Percentiles rank a stretch among this genome's conserved stretches.
Conservation (phyloP, 31 red algal genomes). For the Bonnemaisonia californica region DNA sequence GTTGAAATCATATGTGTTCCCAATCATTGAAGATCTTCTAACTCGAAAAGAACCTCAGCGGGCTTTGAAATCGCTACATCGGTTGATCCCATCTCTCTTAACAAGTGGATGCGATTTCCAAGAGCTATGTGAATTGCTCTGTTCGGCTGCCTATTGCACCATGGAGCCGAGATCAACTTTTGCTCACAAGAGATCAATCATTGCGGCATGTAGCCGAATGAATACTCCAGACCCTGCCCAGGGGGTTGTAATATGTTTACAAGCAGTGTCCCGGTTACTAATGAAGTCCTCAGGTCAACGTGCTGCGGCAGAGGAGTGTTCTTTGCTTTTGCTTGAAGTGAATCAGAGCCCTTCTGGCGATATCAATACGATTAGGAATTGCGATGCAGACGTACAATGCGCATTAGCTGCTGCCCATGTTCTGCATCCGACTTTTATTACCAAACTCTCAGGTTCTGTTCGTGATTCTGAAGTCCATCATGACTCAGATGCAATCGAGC, state of each 20-base stretch:
- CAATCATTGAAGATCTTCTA: conserved; percentile 32
- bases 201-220: conserved; percentile 26
- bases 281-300: neutral
- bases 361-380: neutral
- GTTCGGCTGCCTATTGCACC: neutral
- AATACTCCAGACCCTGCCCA: neutral
- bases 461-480: neutral
- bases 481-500: neutral
- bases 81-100: conserved; percentile 25
- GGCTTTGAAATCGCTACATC: neutral
- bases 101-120: conserved; percentile 24
- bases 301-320: conserved; percentile 12
- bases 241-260: neutral
- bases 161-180: neutral
- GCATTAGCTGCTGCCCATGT: neutral
- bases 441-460: neutral
- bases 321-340: neutral
- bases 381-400: conserved; percentile 7
- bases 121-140: conserved; percentile 20
- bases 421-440: conserved; percentile 4
- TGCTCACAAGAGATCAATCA: neutral
- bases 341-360: conserved; percentile 11
- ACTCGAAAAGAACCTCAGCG: neutral
- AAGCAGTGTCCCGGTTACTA: neutral
- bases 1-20: conserved; percentile 7